Conservation (phyloP, 2,329 filamentous ascomycete species). For the Teratosphaeriaceae sp. region DNA sequence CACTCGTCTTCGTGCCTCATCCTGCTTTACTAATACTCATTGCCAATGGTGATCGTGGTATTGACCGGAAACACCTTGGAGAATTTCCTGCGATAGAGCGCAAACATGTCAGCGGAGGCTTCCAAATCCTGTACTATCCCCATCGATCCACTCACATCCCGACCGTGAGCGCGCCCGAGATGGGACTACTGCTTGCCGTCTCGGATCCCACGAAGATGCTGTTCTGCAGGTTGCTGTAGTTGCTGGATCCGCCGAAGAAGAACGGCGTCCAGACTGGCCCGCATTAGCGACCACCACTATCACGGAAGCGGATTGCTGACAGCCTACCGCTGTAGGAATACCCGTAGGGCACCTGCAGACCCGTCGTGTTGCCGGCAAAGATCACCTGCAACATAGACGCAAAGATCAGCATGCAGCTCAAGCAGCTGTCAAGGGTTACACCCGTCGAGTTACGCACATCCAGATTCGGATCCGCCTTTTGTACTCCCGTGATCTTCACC, state of each 20-base stretch:
- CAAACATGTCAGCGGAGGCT: too few relatives aligned
- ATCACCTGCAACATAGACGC: background rate
- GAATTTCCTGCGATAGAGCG: too few relatives aligned
- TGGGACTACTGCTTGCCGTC: conserved; percentile 3
- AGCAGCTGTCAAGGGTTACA: too few relatives aligned
- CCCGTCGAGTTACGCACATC: background rate
- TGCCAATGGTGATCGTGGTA: conserved; percentile 9
- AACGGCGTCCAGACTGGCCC: conserved; percentile 9
- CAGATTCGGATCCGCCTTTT: background rate
- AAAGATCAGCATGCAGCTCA: too few relatives aligned
- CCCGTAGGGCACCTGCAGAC: conserved; percentile 3
- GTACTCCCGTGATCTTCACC: conserved; percentile 2
- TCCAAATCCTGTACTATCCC: too few relatives aligned
- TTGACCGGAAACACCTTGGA: conserved; percentile 6
- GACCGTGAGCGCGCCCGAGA: conserved; percentile 3
- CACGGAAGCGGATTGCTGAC: too few relatives aligned
- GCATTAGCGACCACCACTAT: too few relatives aligned
- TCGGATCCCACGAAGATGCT: conserved; percentile 8
- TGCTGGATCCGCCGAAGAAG: conserved; percentile 6
- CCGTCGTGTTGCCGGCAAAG: background rate
- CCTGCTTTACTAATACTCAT: conserved; percentile 8
- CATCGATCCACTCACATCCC: too few relatives aligned
- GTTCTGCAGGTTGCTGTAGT: conserved; percentile 8
- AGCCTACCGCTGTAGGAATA: conserved; percentile 1
- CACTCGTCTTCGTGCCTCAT: too few relatives aligned